phyloP scores from a whole-genome alignment of 1,284 basidiomycete genomes.

The Schizophyllum commune region DNA sequence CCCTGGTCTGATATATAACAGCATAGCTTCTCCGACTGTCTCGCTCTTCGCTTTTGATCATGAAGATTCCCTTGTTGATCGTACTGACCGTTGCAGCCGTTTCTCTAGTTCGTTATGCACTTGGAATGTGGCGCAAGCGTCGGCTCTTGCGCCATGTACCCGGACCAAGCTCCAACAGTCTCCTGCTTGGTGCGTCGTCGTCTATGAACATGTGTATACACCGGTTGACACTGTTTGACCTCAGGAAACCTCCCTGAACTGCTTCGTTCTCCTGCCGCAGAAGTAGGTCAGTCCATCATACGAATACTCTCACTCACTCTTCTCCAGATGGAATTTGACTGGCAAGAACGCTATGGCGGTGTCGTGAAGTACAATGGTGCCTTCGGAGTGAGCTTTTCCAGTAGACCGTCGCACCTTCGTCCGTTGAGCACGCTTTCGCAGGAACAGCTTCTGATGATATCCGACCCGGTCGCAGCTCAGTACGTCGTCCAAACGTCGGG shows the following conservation, averaged over 20 bases:
- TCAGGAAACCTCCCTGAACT: background rate
- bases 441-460: slow-evolving; percentile 32
- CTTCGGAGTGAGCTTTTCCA: slow-evolving; percentile 21
- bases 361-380: slow-evolving; percentile 26
- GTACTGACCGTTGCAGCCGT: too few relatives aligned
- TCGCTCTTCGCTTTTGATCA: too few relatives aligned
- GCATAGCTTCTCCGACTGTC: too few relatives aligned
- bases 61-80: too few relatives aligned
- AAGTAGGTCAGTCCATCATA: slow-evolving; percentile 3
- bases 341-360: slow-evolving; percentile 29
- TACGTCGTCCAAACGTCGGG: slow-evolving; percentile 33
- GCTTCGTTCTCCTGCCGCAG: background rate
- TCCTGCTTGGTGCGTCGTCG: background rate
- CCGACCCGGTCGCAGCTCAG: slow-evolving; percentile 35
- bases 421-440: slow-evolving; percentile 8
- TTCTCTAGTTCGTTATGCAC: background rate
- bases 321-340: slow-evolving; percentile 27
- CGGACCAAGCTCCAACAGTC: background rate
- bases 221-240: background rate
- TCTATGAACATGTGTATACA: too few relatives aligned
- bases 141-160: background rate
- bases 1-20: too few relatives aligned
- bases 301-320: slow-evolving; percentile 2
- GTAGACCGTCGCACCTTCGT: background rate
- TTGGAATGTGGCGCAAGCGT: background rate